Base-by-base conservation (phyloP, 1,284 basidiomycete genomes). In the Apiotrichum porosum region DNA sequence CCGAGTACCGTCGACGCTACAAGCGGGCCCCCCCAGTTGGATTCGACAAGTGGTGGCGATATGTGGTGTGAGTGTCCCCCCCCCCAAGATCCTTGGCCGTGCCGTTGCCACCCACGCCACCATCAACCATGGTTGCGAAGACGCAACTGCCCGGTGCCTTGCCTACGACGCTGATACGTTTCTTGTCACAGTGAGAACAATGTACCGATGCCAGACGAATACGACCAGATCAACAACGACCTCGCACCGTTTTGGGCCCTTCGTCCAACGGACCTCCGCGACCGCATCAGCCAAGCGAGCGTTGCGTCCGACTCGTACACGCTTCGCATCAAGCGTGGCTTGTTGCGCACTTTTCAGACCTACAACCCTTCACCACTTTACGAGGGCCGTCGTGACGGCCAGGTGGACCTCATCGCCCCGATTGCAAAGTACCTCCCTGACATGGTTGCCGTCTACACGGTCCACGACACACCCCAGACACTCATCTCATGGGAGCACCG, bases 11-110 rank as follows among this genome's bases (percentile, higher is more conserved):
- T 47, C 66, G 59, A 18, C 49, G 68, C 18, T 62, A 66, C 45
- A 24, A 49, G 3, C 56, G 60, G 6, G 33, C 72, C 23, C 81
- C 81, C 1, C 81, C 81, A 1, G 63, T 63, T 36, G 80, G 80
- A 1, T 83, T 83, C 54, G 81, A 83, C 49, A 67, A 63, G 49
- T 73, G 72, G 71, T 84, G 83, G 83, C 60, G 65, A 12, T 84
- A 82, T 54, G 78, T 80, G 4, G 59, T 77, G 49, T 70, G 39
- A 57, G 68, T 65, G 9, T 4, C 15, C 12, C 9, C 9, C 6
- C 33, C 33, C n/a, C n/a, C n/a, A n/a, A n/a, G n/a, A n/a, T n/a
- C n/a, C n/a, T n/a, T n/a, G n/a, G n/a, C 9, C 14, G 28, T 8
- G 8, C 28, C 28, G 28, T 31, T 31, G 30, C 8, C 30, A 30